phyloP scores from a whole-genome alignment of 306 rosid genomes.

The Acacia confusa region DNA sequence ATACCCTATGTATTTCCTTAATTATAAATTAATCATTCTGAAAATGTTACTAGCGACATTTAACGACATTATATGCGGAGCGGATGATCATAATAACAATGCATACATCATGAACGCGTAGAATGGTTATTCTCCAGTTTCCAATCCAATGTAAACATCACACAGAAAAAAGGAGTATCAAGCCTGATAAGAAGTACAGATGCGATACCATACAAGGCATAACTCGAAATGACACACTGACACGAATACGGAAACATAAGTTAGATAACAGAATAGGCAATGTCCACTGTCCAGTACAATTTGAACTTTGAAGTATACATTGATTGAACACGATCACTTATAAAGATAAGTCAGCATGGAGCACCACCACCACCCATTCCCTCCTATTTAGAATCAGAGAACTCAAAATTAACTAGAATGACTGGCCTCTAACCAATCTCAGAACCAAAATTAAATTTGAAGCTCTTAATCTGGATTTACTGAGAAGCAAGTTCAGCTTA shows the following conservation, averaged over 20 bases:
- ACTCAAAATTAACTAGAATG: not conserved
- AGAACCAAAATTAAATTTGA: not conserved
- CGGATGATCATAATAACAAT: not conserved
- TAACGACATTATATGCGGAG: not conserved
- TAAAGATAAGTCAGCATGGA: not conserved
- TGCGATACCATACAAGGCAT: not conserved
- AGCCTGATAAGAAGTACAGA: not conserved
- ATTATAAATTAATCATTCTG: not conserved
- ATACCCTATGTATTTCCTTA: not conserved
- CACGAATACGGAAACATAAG: not conserved
- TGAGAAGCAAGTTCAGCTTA: constrained; percentile 3
- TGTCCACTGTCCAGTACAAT: not conserved
- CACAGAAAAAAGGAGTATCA: not conserved
- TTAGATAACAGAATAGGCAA: not conserved
- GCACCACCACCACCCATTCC: not conserved
- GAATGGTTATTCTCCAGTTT: not conserved
- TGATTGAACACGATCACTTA: not conserved
- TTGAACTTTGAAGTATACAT: not conserved
- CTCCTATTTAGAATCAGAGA: not conserved
- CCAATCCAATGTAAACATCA: not conserved
- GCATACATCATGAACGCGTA: not conserved
- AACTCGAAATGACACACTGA: not conserved
- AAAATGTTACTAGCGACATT: not conserved
- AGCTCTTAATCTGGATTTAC: not conserved
- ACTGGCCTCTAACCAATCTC: not conserved